phyloP scores from a whole-genome alignment of 768 basidiomycete genomes.

The Lactarius evosmus region DNA sequence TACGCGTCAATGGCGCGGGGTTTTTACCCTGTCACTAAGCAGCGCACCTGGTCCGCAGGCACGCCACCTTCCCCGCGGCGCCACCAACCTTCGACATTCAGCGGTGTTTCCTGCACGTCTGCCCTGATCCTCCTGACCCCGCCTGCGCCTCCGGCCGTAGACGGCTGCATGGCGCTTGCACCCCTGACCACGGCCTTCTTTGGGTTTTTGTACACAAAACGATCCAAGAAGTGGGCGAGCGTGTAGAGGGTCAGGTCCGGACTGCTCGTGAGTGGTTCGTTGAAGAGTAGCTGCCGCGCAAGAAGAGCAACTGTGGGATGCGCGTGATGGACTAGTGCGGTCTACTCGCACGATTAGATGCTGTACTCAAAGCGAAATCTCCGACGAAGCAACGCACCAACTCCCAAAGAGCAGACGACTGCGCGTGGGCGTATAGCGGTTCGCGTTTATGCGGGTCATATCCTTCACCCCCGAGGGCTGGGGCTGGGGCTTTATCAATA shows the following conservation, averaged over 20 bases:
- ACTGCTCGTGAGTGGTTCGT: slow-evolving; percentile 71
- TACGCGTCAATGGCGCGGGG: background rate
- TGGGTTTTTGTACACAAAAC: slow-evolving; percentile 96
- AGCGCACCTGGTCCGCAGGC: slow-evolving; percentile 78
- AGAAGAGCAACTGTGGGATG: slow-evolving; percentile 90
- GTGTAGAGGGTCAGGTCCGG: slow-evolving; percentile 92
- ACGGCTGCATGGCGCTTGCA: slow-evolving; percentile 95
- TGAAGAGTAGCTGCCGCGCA: slow-evolving; percentile 73
- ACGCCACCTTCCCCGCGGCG: slow-evolving; percentile 64
- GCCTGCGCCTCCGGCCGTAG: slow-evolving; percentile 57
- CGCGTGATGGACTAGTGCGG: slow-evolving; percentile 78
- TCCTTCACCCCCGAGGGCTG: slow-evolving; percentile 24
- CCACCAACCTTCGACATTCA: slow-evolving; percentile 79
- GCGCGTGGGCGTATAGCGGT: slow-evolving; percentile 81
- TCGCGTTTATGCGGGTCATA: slow-evolving; percentile 93
- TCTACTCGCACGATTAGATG: slow-evolving; percentile 40
- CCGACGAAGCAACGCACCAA: slow-evolving; percentile 51
- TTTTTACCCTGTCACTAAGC: slow-evolving; percentile 1
- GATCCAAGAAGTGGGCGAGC: slow-evolving; percentile 90
- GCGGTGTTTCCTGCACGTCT: slow-evolving; percentile 46
- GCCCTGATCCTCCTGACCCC: slow-evolving; percentile 72
- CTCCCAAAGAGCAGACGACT: slow-evolving; percentile 82
- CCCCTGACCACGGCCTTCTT: slow-evolving; percentile 73
- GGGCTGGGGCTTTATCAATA: slow-evolving; percentile 29
- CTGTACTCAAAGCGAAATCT: background rate